phyloP scores from a whole-genome alignment of 495 filamentous ascomycete genomes.

The Massariosphaeria phaeospora region DNA sequence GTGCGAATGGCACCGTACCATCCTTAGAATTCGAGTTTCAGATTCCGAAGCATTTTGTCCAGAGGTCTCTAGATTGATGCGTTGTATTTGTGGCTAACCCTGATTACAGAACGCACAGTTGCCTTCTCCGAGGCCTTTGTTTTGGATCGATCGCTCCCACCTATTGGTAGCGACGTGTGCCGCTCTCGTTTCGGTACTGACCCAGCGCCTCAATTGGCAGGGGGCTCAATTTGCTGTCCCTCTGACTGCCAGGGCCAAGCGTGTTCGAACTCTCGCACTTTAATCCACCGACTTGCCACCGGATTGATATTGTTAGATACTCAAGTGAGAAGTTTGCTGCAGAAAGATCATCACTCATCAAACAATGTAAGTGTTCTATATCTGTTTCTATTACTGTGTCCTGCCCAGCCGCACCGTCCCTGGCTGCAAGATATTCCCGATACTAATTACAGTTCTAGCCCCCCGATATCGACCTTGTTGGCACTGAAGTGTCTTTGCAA shows the following conservation, averaged over 20 bases:
- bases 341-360: conserved; percentile 9
- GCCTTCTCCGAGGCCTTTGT: conserved; percentile 18
- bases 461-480: conserved; percentile 10
- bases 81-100: conserved; percentile 14
- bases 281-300: conserved; percentile 28
- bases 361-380: conserved; percentile 19
- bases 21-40: too few relatives aligned
- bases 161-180: conserved; percentile 19
- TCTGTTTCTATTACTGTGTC: neutral
- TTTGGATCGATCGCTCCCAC: conserved; percentile 23
- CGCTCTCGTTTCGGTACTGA: conserved; percentile 19
- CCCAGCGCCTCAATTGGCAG: conserved; percentile 15
- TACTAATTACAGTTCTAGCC: conserved; percentile 12
- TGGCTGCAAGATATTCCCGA: neutral
- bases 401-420: neutral
- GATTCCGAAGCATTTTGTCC: too few relatives aligned
- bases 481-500: conserved; percentile 13
- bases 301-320: conserved; percentile 20
- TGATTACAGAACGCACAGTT: conserved; percentile 25
- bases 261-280: conserved; percentile 24
- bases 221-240: conserved; percentile 24
- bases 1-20: too few relatives aligned
- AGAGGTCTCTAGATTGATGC: too few relatives aligned
- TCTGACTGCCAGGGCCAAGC: conserved; percentile 20
- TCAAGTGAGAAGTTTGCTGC: conserved; percentile 21